Evolutionary conservation across 305 asterid species (phyloP).

Genomic region (Nicotiana rustica): DNA sequence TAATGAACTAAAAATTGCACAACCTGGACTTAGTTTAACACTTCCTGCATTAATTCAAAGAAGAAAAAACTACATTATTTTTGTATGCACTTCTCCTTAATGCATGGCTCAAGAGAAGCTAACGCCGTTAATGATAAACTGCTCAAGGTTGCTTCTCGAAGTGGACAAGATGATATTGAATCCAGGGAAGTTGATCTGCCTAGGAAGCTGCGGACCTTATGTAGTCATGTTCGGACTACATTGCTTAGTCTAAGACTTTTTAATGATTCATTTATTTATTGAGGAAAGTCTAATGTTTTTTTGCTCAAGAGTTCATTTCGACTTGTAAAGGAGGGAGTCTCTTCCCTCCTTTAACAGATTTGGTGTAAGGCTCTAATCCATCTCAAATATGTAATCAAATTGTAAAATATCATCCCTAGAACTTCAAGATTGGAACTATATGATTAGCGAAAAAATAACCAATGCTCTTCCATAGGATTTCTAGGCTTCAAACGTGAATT

Average conservation of each 20-base stretch:
- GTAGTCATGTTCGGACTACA: not conserved
- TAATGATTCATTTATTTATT: not conserved
- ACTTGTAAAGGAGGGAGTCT: not conserved
- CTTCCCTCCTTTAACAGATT: constrained; percentile 12
- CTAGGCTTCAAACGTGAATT: not conserved
- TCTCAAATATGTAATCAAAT: not conserved
- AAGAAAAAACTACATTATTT: not conserved
- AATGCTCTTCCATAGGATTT: not conserved
- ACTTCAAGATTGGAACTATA: not conserved
- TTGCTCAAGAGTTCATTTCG: not conserved
- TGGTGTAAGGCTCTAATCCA: not conserved
- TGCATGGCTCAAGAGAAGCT: not conserved
- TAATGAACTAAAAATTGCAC: not conserved
- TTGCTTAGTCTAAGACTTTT: not conserved
- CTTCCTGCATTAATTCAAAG: not conserved
- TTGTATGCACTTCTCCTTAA: not conserved
- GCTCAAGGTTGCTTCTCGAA: not conserved
- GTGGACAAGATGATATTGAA: not conserved
- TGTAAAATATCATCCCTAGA: not conserved
- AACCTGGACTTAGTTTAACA: not conserved
- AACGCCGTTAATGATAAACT: not conserved
- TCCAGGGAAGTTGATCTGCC: not conserved
- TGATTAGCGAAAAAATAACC: not conserved
- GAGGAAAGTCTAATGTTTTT: not conserved
- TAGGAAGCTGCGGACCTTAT: not conserved